A percentile compares a stretch with the other conserved stretches of the same genome.
Evolutionary conservation across 1,284 basidiomycete genomes (phyloP).

Genomic region (Puccinia polysora): DNA sequence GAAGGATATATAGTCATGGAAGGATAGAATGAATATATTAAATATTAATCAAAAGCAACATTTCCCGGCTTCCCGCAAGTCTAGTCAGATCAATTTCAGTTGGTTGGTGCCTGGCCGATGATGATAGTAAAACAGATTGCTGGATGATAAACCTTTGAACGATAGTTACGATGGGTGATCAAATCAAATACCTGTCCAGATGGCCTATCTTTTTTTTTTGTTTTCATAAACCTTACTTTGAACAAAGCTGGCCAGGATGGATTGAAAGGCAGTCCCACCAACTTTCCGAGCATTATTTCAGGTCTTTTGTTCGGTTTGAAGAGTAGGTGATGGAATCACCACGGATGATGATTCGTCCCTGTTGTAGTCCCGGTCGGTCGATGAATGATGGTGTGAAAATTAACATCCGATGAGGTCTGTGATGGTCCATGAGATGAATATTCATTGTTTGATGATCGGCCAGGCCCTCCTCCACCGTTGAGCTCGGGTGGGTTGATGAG

Average conservation of each 20-base stretch:
- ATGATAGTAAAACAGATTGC: too few relatives aligned
- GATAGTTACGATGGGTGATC: too few relatives aligned
- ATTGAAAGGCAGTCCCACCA: too few relatives aligned
- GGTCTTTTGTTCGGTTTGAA: too few relatives aligned
- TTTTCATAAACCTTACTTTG: too few relatives aligned
- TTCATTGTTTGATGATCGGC: neutral
- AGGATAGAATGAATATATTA: neutral
- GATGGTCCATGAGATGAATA: neutral
- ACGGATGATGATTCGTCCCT: neutral
- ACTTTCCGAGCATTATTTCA: too few relatives aligned
- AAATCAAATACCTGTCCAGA: too few relatives aligned
- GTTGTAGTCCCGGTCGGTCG: neutral
- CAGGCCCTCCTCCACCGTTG: neutral
- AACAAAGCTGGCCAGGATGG: too few relatives aligned
- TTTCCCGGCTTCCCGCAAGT: neutral
- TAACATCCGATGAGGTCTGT: neutral
- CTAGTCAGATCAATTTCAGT: neutral
- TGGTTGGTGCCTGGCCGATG: too few relatives aligned
- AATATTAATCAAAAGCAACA: neutral
- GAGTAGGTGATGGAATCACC: neutral
- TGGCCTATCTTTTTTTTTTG: too few relatives aligned
- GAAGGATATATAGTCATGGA: too few relatives aligned
- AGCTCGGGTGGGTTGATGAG: neutral
- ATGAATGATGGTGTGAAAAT: neutral
- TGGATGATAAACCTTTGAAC: too few relatives aligned